Base-by-base conservation (phyloP, 177 flowering plant species). In the Vitis hybrid region DNA sequence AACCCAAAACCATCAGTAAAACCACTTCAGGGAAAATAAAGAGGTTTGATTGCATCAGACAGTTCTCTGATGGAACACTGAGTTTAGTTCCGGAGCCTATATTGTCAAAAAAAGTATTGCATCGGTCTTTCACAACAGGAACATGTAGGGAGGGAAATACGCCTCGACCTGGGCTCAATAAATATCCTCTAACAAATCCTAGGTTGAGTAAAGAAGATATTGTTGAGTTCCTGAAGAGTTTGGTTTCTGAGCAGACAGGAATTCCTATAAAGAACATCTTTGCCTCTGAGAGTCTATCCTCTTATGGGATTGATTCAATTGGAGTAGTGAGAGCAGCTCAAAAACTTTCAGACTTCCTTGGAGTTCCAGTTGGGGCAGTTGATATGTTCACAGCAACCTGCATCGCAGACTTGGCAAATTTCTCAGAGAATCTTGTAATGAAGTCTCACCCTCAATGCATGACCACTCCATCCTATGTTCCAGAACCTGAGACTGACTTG, bases 271-370 rank as follows among this genome's bases (percentile, higher is more conserved):
- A 72, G 56, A 82, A 83, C 58, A 83, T 91, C 56, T 83, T 88
- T 56, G 66, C 79, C 21, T 87, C 90, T 1, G 97, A 87, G 60
- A 85, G 79, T 72, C 77, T 91, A 51, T 83, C 79, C 12, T 83
- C 92, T 11, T 89, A 89, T 76, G 97, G 97, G 23, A 87, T 91
- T 52, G 93, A 91, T 80, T 91, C 97, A 12, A 89, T 91, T 73
- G 93, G 92, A 8, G 93, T 91, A 60, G 97, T 91, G 18, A 87
- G 92, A 80, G 97, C 97, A 73, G 87, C 93, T 74, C 92, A 91
- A 69, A 89, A 89, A 68, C 92, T 91, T 60, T 88, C 97, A 49
- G 91, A 84, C 81, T 91, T 83, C 66, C 85, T 91, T 1, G 92
- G 93, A 60, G 91, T 86, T 34, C 89, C 89, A 12, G 87, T 91